These are phyloP conservation scores for Lactifluus subvellereus DNA, from an alignment of 768 basidiomycete species.

Conservation along the genomic window DNA sequence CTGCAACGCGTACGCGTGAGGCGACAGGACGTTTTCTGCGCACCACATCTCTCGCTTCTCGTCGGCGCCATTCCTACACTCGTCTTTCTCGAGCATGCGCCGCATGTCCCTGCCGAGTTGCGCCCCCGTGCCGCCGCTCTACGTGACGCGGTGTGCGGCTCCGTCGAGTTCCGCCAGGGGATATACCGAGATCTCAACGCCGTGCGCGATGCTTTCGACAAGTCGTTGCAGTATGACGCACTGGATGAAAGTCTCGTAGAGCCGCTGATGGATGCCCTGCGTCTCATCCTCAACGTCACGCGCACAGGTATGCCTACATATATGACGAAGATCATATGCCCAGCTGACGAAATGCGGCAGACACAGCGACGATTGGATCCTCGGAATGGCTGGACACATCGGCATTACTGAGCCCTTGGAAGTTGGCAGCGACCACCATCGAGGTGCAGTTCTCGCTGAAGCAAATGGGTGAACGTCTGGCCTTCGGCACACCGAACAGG, in stretches of 20 bases:
- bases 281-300: slow-evolving; percentile 58
- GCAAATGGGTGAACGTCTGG: slow-evolving; percentile 63
- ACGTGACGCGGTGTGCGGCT: slow-evolving; percentile 54
- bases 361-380: slow-evolving; percentile 40
- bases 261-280: slow-evolving; percentile 59
- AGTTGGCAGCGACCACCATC: slow-evolving; percentile 73
- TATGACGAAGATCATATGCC: neutral
- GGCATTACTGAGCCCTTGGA: slow-evolving; percentile 75
- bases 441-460: slow-evolving; percentile 72
- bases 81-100: slow-evolving; percentile 64
- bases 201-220: slow-evolving; percentile 64
- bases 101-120: slow-evolving; percentile 44
- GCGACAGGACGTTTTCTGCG: slow-evolving; percentile 59
- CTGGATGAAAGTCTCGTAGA: slow-evolving; percentile 50
- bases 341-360: slow-evolving; percentile 1
- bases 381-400: slow-evolving; percentile 58
- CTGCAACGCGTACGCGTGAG: slow-evolving; percentile 65
- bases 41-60: slow-evolving; percentile 58
- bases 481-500: slow-evolving; percentile 54
- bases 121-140: slow-evolving; percentile 46
- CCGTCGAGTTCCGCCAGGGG: slow-evolving; percentile 65
- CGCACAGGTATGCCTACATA: slow-evolving; percentile 42
- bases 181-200: slow-evolving; percentile 71
- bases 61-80: slow-evolving; percentile 61
- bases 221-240: slow-evolving; percentile 45